Conservation (phyloP, 1,284 basidiomycete species). For the Rhodotorula sp. region DNA sequence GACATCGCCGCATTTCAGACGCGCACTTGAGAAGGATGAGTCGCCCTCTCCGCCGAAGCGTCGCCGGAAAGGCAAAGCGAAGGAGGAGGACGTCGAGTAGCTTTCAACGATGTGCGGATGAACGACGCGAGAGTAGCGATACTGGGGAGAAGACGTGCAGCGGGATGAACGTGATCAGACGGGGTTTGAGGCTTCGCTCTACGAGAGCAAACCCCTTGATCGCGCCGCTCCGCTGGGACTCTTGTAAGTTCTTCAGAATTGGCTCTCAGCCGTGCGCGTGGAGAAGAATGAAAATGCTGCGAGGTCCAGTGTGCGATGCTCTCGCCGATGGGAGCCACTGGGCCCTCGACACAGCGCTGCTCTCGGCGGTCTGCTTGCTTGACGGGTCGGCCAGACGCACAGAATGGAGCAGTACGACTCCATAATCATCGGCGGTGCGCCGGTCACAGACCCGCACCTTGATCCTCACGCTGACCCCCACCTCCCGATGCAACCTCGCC, state of each 20-base stretch:
- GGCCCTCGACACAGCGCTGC: too few species aligned
- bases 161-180: too few species aligned
- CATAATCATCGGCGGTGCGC: constrained; percentile 5
- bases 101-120: neutral
- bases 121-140: too few species aligned
- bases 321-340: too few species aligned
- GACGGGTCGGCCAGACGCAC: neutral
- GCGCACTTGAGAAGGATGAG: neutral
- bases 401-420: neutral
- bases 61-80: neutral
- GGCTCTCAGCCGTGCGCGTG: too few species aligned
- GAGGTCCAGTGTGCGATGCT: too few species aligned
- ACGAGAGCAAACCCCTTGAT: too few species aligned
- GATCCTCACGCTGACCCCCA: neutral
- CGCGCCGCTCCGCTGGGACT: too few species aligned
- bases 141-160: too few species aligned
- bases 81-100: neutral
- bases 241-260: too few species aligned
- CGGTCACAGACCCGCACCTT: constrained; percentile 50
- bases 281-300: too few species aligned
- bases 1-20: constrained; percentile 23
- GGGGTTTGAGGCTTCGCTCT: too few species aligned
- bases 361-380: neutral
- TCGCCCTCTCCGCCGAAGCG: neutral
- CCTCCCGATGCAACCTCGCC: neutral